Base-by-base conservation (phyloP, 2,329 filamentous ascomycete genomes). In the Ophidiomyces ophidiicola region DNA sequence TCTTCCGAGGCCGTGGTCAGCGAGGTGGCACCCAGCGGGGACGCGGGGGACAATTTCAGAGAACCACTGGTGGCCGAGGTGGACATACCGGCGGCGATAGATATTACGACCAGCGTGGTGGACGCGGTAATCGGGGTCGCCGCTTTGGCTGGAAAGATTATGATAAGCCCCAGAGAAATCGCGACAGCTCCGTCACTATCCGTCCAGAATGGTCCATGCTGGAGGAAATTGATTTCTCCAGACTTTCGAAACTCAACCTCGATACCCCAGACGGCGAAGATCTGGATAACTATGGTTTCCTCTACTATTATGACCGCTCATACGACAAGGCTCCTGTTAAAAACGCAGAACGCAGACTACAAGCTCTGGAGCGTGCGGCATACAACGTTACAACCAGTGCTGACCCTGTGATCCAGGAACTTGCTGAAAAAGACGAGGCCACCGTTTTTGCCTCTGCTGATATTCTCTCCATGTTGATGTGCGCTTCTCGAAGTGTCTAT, bases 381-480 rank as follows among this genome's bases (percentile, higher is more conserved):
- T 98, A 96, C 74, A 98, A 96, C 58, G 88, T 96, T 58, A 94
- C 88, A 41, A 96, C 90, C 7, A 92, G 88, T 17, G 85, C 82
- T 51, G 90, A 98, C 60, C 90, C 90, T 32, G 76, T 98, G 54
- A 93, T 98, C 59, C 88, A 96, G 68, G 88, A 96, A 60, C 76
- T 96, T 41, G 83, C 90, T 47, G 88, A 96, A 54, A 92, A 87
- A 70, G 78, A 93, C 57, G 87, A 94, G 67, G 90, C 87, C 32
- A 90, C 84, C 51, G 88, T 98, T 56, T 98, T 96, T 58, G 86
- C 90, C 47, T 94, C 90, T 31, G 87, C 94, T 63, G 94, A 81
- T 66, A 87, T 98, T 54, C 76, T 98, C 44, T 96, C 88, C 50
- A 96, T 94, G 86, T 80, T 98, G 54, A 98, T 98, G 90, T 98